Percentiles rank a stretch among this genome's conserved stretches.
Evolutionary conservation across 2,329 filamentous ascomycete species (phyloP).

Genomic region (Nigrospora osmanthi): DNA sequence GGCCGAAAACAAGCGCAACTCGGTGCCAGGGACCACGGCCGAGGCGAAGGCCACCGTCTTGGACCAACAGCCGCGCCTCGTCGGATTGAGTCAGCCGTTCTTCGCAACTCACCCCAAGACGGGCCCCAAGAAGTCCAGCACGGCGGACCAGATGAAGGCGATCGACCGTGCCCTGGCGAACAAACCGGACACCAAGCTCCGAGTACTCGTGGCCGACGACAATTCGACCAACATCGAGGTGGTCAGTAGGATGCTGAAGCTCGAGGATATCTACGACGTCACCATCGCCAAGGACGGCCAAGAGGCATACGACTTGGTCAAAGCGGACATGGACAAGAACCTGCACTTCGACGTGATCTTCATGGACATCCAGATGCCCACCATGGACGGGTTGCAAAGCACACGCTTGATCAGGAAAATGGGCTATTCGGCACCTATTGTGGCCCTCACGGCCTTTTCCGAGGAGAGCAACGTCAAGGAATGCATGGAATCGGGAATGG

Average conservation of each 20-base stretch:
- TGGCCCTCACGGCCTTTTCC: conserved; percentile 82
- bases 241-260: conserved; percentile 58
- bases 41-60: conserved; percentile 36
- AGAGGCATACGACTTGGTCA: conserved; percentile 81
- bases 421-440: conserved; percentile 82
- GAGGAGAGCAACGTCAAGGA: conserved; percentile 85
- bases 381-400: conserved; percentile 80
- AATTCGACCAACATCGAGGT: conserved; percentile 52
- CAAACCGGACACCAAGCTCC: conserved; percentile 57
- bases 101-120: conserved; percentile 45
- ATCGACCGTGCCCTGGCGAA: conserved; percentile 57
- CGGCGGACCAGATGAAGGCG: conserved; percentile 55
- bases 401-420: conserved; percentile 78
- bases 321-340: conserved; percentile 67
- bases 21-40: conserved; percentile 18
- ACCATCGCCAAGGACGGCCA: conserved; percentile 81
- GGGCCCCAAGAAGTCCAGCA: conserved; percentile 22
- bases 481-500: conserved; percentile 84
- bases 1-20: conserved; percentile 24
- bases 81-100: conserved; percentile 78
- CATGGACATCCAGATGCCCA: conserved; percentile 96
- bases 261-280: conserved; percentile 78
- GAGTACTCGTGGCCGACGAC: conserved; percentile 77
- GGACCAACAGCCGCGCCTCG: conserved; percentile 67
- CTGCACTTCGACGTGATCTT: conserved; percentile 80